A percentile compares a stretch with the other conserved stretches of the same genome.
Conservation (phyloP, 1,284 basidiomycete species). For the Gymnopus androsaceus region DNA sequence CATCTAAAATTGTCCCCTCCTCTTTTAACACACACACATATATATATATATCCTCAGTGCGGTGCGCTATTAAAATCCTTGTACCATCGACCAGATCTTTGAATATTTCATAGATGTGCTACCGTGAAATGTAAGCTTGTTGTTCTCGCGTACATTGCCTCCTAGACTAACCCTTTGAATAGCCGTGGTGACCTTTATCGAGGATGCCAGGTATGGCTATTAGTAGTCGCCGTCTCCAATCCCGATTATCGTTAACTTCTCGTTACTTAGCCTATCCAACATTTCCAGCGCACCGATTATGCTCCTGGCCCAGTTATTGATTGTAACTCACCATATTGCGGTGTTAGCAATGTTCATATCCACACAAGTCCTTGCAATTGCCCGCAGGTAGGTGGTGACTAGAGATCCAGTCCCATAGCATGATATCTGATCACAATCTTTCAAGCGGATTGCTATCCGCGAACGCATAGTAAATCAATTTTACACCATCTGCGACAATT, state of each 20-base stretch:
- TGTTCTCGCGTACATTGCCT: neutral
- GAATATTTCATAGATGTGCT: constrained; percentile 36
- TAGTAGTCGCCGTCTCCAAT: neutral
- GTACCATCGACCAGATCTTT: neutral
- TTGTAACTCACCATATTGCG: constrained; percentile 43
- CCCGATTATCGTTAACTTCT: neutral
- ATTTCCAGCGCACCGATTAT: constrained; percentile 57
- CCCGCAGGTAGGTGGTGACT: constrained; percentile 9
- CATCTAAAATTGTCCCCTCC: neutral
- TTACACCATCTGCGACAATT: constrained; percentile 19
- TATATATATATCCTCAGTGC: neutral
- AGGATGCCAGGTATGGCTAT: constrained; percentile 55
- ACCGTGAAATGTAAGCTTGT: constrained; percentile 42
- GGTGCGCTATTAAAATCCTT: neutral
- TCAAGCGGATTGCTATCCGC: constrained; percentile 10
- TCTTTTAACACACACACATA: neutral
- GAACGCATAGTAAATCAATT: constrained; percentile 17
- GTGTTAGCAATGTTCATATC: constrained; percentile 43
- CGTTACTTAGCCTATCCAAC: constrained; percentile 35
- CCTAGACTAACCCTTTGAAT: neutral
- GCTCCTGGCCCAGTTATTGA: constrained; percentile 47
- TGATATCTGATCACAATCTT: neutral
- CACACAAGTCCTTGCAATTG: constrained; percentile 36
- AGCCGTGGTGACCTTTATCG: constrained; percentile 68
- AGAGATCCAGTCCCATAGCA: neutral